Evolutionary conservation across 192 early-diverging fungal genomes (phyloP).

Genomic region (Phlyctochytrium planicorne): DNA sequence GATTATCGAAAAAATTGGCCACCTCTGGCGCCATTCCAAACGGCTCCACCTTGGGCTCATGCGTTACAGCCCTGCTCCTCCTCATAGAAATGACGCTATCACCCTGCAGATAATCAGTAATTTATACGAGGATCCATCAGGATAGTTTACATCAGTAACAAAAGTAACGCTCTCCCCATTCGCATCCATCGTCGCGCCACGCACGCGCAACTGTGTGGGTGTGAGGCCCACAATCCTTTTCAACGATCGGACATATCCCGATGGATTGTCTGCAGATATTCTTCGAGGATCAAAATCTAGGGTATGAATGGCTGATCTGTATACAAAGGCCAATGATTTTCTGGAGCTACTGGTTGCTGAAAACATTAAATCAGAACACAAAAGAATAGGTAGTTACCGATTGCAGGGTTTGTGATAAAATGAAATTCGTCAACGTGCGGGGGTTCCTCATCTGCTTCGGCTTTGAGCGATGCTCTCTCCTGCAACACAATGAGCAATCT

Average conservation of each 20-base stretch:
- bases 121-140: too few relatives aligned
- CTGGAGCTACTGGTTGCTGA: neutral
- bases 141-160: neutral
- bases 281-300: neutral
- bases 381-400: slow-evolving; percentile 2
- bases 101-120: too few relatives aligned
- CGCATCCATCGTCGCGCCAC: neutral
- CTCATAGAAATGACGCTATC: neutral
- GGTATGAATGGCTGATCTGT: neutral
- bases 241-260: neutral
- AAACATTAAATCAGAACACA: neutral
- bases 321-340: neutral
- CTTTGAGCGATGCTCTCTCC: neutral
- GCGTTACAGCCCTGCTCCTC: neutral
- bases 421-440: neutral
- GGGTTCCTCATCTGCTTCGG: neutral
- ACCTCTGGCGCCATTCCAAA: neutral
- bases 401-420: neutral
- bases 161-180: neutral
- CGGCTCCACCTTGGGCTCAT: neutral
- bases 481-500: too few relatives aligned
- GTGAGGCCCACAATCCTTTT: neutral
- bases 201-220: neutral
- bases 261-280: neutral
- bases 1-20: neutral